Base-by-base conservation (phyloP, 2,329 filamentous ascomycete species). In the Microcyclospora tardicrescens region DNA sequence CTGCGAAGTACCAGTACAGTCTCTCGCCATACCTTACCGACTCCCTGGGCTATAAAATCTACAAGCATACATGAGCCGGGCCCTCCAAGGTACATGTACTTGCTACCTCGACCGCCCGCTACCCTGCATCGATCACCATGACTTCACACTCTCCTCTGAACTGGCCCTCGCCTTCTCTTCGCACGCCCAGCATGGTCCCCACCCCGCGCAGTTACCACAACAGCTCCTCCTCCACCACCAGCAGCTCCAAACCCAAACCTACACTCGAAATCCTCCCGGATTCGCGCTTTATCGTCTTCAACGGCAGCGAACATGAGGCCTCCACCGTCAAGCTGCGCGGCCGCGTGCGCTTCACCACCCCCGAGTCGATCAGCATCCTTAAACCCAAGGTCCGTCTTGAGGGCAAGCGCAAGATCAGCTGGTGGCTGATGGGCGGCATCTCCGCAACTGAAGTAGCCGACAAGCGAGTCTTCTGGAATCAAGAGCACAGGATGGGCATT, bases 241-340 rank as follows among this genome's bases (percentile, higher is more conserved):
- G 15, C 43, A 44, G 30, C 40, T 41, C 39, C 14, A 43, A 42
- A 36, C 24, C 41, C 27, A 59, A 56, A 43, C 50, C 56, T 11
- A 54, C 52, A 27, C 48, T 61, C 34, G 66, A 69, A 49, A 67
- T 69, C 47, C 58, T 64, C 41, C 66, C 66, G 28, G 61, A 66
- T 42, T 62, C 60, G 27, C 61, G 63, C 14, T 69, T 69, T 48
- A 61, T 69, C 19, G 66, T 69, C 44, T 68, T 69, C 54, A 59
- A 67, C 46, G 67, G 67, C 50, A 59, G 62, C 47, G 59, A 65
- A 40, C 61, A 65, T 37, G 65, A 68, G 45, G 60, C 64, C 31
- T 56, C 61, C 38, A 51, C 58, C 24, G 56, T 64, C 44, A 65
- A 65, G 50, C 60, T 70, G 43, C 59, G 57, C 37, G 67, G 67